Percentiles rank a stretch among this genome's conserved stretches.
phyloP scores from a whole-genome alignment of 768 basidiomycete genomes.

The Podaxis mareebaensis region DNA sequence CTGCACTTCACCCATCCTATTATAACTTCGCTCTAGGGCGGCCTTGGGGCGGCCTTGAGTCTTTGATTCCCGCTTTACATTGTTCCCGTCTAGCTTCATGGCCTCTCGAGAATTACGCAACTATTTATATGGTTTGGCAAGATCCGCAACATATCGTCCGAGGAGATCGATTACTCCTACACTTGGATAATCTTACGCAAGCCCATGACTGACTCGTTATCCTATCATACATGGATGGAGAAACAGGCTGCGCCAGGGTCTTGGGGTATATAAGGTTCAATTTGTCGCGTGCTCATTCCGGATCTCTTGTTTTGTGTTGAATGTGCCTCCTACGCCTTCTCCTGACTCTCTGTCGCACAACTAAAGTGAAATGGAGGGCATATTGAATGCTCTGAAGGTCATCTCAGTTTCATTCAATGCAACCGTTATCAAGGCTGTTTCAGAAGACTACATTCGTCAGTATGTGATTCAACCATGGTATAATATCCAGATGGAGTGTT shows the following conservation, averaged over 20 bases:
- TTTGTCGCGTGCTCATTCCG: neutral
- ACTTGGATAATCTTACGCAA: neutral
- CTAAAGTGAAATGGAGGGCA: neutral
- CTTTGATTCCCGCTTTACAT: too few relatives aligned
- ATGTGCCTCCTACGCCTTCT: neutral
- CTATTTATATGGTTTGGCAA: neutral
- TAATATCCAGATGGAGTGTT: neutral
- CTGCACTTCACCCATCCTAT: neutral
- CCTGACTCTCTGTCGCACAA: neutral
- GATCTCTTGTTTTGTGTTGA: neutral
- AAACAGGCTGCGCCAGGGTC: neutral
- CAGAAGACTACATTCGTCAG: neutral
- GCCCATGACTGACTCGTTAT: neutral
- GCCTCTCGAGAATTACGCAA: neutral
- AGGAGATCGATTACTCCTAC: neutral
- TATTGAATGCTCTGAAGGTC: neutral
- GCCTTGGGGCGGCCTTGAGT: neutral
- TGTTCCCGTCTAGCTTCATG: too few relatives aligned
- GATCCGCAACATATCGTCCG: neutral
- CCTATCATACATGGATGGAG: neutral
- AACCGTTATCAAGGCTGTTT: neutral
- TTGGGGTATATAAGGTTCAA: neutral
- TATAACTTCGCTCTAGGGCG: neutral
- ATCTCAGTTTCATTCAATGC: neutral
- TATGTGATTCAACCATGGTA: neutral